These are phyloP conservation scores for Colletotrichum plurivorum DNA, from an alignment of 2,329 filamentous ascomycete species.

Conservation along the genomic window DNA sequence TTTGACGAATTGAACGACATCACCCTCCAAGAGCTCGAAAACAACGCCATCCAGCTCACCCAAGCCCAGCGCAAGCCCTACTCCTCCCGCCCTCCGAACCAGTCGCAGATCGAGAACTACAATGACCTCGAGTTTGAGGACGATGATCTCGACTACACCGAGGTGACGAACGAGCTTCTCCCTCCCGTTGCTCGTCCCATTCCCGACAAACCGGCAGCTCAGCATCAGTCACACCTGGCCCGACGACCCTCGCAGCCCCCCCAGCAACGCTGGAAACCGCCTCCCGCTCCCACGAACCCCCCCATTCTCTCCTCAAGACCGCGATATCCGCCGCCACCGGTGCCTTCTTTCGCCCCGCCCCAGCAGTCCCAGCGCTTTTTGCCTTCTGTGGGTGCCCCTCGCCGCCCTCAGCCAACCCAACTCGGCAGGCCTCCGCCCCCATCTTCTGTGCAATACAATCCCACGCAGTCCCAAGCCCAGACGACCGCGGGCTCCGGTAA, in stretches of 20 bases:
- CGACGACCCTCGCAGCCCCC: conserved; percentile 26
- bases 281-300: conserved; percentile 19
- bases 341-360: conserved; percentile 31
- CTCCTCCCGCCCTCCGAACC: conserved; percentile 43
- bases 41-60: conserved; percentile 73
- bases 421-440: conserved; percentile 55
- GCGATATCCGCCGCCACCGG: conserved; percentile 34
- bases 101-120: conserved; percentile 47
- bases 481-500: conserved; percentile 43
- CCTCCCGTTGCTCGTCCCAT: conserved; percentile 54
- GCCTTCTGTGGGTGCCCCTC: conserved; percentile 46
- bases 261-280: conserved; percentile 54
- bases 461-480: conserved; percentile 51
- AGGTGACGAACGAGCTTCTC: conserved; percentile 66
- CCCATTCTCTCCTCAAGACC: conserved; percentile 40
- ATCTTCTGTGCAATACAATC: conserved; percentile 46
- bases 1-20: conserved; percentile 73
- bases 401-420: conserved; percentile 56
- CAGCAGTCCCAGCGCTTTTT: conserved; percentile 40
- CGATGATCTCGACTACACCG: conserved; percentile 71
- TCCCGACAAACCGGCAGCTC: conserved; percentile 53
- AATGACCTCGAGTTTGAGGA: conserved; percentile 66
- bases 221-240: conserved; percentile 47
- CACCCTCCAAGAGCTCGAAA: conserved; percentile 73
- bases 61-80: conserved; percentile 58